Evolutionary conservation across 129 eudicot species (phyloP).

Genomic region (Erigeron canadensis): DNA sequence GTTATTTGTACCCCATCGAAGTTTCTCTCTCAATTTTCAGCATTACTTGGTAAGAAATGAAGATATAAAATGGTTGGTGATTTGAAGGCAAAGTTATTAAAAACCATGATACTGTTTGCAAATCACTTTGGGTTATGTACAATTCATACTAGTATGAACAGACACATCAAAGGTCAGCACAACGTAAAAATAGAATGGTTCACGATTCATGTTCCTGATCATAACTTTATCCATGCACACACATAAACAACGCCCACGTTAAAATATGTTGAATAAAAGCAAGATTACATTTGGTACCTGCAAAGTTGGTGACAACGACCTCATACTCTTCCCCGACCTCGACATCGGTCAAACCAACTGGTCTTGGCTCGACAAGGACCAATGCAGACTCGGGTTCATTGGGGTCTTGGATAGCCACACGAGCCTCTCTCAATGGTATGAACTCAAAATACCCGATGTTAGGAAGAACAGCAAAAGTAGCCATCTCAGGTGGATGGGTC

Average conservation of each 20-base stretch:
- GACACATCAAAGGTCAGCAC: not conserved
- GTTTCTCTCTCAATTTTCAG: no score
- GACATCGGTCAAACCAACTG: slow-evolving; percentile 83
- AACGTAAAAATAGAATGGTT: not conserved
- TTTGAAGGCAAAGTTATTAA: no score
- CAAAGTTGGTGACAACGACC: slow-evolving; percentile 73
- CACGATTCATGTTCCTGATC: not conserved
- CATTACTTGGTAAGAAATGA: no score
- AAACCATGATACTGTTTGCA: no score
- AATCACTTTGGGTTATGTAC: no score
- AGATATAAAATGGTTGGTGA: no score
- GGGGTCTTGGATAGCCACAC: slow-evolving; percentile 34
- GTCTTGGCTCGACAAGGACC: slow-evolving; percentile 42
- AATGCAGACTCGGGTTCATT: slow-evolving; percentile 14
- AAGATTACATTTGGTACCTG: slow-evolving; percentile 50
- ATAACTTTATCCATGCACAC: not conserved
- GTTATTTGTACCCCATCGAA: no score
- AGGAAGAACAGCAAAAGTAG: slow-evolving; percentile 85
- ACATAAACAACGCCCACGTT: slow-evolving; percentile 35
- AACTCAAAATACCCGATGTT: slow-evolving; percentile 89
- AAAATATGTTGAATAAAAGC: slow-evolving; percentile 19
- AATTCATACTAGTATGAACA: not conserved
- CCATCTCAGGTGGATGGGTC: slow-evolving; percentile 62
- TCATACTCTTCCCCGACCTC: slow-evolving; percentile 87
- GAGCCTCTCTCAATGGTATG: slow-evolving; percentile 53